Evolutionary conservation across 2,329 filamentous ascomycete genomes (phyloP).

Genomic region (Pseudogymnoascus sp.): DNA sequence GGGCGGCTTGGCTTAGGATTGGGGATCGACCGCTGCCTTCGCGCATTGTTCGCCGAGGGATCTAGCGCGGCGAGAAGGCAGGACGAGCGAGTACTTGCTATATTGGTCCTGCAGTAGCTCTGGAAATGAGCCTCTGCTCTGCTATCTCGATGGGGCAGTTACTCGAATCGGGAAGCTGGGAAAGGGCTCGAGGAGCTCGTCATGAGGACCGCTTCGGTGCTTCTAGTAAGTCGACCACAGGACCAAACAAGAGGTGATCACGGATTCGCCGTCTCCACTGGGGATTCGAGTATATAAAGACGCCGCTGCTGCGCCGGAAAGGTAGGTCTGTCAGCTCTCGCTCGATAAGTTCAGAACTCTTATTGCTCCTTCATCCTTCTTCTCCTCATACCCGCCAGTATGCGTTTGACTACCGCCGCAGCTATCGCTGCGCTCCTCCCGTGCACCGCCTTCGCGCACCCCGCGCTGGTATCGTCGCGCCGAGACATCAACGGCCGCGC

Average conservation of each 20-base stretch:
- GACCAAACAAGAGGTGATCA: neutral
- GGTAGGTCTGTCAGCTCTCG: neutral
- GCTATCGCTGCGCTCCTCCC: neutral
- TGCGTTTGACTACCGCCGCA: slow-evolving; percentile 3
- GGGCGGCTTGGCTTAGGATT: too few species aligned
- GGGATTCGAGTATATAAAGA: neutral
- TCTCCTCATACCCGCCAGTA: neutral
- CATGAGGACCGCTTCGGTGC: neutral
- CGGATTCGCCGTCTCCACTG: neutral
- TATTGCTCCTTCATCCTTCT: neutral
- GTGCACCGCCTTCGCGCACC: neutral
- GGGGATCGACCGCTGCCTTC: too few species aligned
- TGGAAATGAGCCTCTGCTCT: neutral
- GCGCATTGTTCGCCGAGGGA: neutral
- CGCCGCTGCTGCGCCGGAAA: neutral
- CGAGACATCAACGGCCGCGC: neutral
- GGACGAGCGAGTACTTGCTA: neutral
- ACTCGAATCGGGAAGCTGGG: neutral
- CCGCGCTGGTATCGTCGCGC: neutral
- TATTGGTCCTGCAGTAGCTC: neutral
- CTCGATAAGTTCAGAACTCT: neutral
- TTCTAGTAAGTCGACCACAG: neutral
- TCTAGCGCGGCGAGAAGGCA: neutral
- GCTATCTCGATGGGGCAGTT: neutral
- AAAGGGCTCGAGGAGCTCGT: neutral